Evolutionary conservation across 1,139 yeast genomes (phyloP).

Genomic region (Suhomyces guaymorum): DNA sequence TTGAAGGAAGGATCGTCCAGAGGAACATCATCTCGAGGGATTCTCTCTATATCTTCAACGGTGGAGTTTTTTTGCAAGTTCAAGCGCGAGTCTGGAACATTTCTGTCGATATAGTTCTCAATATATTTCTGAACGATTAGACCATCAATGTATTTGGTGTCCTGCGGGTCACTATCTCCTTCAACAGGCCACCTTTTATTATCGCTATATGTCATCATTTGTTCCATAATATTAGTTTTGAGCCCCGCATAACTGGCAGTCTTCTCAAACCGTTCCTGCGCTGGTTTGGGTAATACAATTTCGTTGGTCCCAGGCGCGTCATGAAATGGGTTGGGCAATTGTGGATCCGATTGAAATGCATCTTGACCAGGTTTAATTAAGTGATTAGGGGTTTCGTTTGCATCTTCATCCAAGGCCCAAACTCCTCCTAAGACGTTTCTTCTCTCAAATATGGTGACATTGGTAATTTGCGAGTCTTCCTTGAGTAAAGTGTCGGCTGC

Average conservation of each 20-base stretch:
- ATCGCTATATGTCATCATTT: constrained; percentile 48
- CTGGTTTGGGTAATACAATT: constrained; percentile 2
- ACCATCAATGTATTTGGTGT: constrained; percentile 30
- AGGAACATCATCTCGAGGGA: constrained; percentile 16
- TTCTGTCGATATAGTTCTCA: constrained; percentile 31
- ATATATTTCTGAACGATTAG: constrained; percentile 33
- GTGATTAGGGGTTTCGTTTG: constrained; percentile 25
- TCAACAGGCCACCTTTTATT: constrained; percentile 32
- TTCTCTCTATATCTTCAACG: constrained; percentile 38
- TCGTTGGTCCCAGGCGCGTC: constrained; percentile 5
- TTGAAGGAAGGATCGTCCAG: constrained; percentile 7
- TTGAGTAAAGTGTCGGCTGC: constrained; percentile 40
- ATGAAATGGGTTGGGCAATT: constrained; percentile 32
- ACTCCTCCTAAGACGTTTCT: constrained; percentile 33
- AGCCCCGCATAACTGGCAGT: constrained; percentile 43
- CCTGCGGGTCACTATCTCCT: constrained; percentile 26
- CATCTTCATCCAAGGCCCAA: constrained; percentile 31
- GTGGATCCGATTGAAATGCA: constrained; percentile 29
- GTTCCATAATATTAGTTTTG: constrained; percentile 44
- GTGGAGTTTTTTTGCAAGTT: constrained; percentile 33
- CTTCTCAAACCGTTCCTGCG: constrained; percentile 28
- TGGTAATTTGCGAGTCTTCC: constrained; percentile 21
- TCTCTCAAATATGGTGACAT: constrained; percentile 32
- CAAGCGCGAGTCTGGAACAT: constrained; percentile 21
- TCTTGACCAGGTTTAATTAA: constrained; percentile 26